These are phyloP conservation scores for Metschnikowia bowlesiae DNA, from an alignment of 805 yeast genomes.

Conservation along the genomic window DNA sequence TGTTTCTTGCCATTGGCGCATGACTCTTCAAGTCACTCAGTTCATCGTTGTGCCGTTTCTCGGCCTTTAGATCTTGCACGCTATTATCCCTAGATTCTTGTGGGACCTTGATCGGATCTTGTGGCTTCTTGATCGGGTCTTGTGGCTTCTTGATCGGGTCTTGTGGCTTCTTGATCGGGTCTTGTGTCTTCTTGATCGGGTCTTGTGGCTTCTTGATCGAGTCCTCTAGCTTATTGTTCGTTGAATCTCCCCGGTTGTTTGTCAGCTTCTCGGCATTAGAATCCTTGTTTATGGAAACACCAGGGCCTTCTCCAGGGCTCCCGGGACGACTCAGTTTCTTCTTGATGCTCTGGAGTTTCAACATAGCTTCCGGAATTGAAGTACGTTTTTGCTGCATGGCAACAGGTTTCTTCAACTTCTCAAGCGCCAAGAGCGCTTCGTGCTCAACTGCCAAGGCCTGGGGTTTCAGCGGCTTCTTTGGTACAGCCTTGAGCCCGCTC, in stretches of 20 bases:
- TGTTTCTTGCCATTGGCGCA: not conserved
- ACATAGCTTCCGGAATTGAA: conserved; percentile 25
- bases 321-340: not conserved
- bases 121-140: too few species aligned
- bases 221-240: not conserved
- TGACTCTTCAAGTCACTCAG: not conserved
- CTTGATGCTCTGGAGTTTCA: conserved; percentile 12
- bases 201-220: not conserved
- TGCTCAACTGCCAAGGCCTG: conserved; percentile 4
- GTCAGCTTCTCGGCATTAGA: not conserved
- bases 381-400: conserved; percentile 5
- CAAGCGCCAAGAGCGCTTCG: conserved; percentile 10
- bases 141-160: too few species aligned
- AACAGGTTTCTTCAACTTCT: conserved; percentile 4
- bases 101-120: too few species aligned
- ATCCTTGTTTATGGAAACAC: not conserved
- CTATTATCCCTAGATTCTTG: too few species aligned
- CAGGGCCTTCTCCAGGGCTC: not conserved
- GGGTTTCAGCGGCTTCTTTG: conserved; percentile 9
- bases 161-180: too few species aligned
- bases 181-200: not conserved
- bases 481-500: not conserved
- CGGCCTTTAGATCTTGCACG: too few species aligned
- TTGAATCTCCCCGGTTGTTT: not conserved
- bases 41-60: too few species aligned